A percentile compares a stretch with the other conserved stretches of the same genome.
Conservation (phyloP, 176 grass and related monocot genomes). For the Phoenix roebelenii region DNA sequence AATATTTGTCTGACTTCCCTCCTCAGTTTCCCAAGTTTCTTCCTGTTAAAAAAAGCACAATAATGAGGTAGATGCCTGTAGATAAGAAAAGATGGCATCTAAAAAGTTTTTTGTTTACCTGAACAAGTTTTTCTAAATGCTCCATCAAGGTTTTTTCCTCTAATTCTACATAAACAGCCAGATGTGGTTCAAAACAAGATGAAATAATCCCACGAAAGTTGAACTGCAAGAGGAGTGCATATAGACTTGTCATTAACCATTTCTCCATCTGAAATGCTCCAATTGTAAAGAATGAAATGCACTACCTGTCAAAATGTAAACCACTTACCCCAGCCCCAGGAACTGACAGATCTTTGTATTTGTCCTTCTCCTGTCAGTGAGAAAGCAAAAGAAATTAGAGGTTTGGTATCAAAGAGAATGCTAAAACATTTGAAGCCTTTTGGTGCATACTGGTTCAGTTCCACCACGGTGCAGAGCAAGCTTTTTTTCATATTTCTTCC, state of each 20-base stretch:
- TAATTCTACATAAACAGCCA: constrained; percentile 88
- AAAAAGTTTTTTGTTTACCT: constrained; percentile 27
- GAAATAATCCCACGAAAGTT: constrained; percentile 99
- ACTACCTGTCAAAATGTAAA: constrained; percentile 18
- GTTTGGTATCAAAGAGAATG: background rate
- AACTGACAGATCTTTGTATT: constrained; percentile 76
- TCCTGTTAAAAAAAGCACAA: constrained; percentile 41
- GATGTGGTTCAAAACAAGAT: constrained; percentile 94
- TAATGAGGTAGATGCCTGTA: constrained; percentile 7
- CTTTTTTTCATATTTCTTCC: constrained; percentile 96
- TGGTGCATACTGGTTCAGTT: constrained; percentile 38
- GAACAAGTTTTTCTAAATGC: constrained; percentile 96
- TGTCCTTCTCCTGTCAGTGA: constrained; percentile 67
- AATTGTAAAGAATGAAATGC: no score
- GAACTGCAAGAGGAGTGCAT: constrained; percentile 44
- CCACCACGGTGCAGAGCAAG: constrained; percentile 34
- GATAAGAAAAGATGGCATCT: background rate
- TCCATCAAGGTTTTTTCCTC: constrained; percentile 95
- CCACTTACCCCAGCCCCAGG: constrained; percentile 87
- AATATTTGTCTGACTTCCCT: constrained; percentile 97
- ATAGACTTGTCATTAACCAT: constrained; percentile 1
- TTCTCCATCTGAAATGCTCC: no score
- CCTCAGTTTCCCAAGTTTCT: constrained; percentile 98
- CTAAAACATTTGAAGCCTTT: constrained; percentile 8
- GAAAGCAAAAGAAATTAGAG: constrained; percentile 21